Base-by-base conservation (phyloP, 2,329 filamentous ascomycete species). In the Colletotrichum limetticola region DNA sequence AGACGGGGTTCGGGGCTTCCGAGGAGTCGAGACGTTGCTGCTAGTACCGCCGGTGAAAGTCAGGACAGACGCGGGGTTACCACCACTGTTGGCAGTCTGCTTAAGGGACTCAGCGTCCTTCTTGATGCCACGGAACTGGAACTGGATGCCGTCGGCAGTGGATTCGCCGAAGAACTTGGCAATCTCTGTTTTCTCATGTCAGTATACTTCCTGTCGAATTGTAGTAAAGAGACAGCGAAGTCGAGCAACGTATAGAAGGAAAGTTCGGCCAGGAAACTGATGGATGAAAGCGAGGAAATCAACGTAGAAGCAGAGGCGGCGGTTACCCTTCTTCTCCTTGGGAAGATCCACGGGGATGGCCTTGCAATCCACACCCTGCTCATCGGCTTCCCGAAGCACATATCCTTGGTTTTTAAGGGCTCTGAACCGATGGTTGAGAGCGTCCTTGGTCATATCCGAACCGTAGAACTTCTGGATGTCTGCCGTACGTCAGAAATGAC, bases 151-250 rank as follows among this genome's bases (percentile, higher is more conserved):
- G 24, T 85, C 85, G 0, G 84, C 78, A 0, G 89, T 92, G 4
- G 87, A 90, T 69, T 90, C 88, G 30, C 89, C 90, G 75, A 90
- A 91, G 79, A 88, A 87, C 73, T 86, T 88, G 72, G 88, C 86
- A 63, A 91, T 91, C 56, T 90, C 90, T 91, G 74, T 62, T 16
- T 11, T 12, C 16, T 42, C 2, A 22, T 5, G 42, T 60, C 8
- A 56, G 22, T 35, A 60, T 35, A n/a, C 24, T 57, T 24, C 24
- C 1, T 9, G 24, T 28, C 30, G 16, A 14, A n/a, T 55, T 8
- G 7, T 19, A 49, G 30, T 65, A 52, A 30, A 49, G 16, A 8
- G 1, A 22, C 12, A 24, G 8, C 11, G 24, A 24, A n/a, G 4
- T 35, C 35, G n/a, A 28, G 22, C n/a, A 9, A 9, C 28, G 16